Conservation (phyloP, 768 basidiomycete species). For the Kwoniella shandongensis region DNA sequence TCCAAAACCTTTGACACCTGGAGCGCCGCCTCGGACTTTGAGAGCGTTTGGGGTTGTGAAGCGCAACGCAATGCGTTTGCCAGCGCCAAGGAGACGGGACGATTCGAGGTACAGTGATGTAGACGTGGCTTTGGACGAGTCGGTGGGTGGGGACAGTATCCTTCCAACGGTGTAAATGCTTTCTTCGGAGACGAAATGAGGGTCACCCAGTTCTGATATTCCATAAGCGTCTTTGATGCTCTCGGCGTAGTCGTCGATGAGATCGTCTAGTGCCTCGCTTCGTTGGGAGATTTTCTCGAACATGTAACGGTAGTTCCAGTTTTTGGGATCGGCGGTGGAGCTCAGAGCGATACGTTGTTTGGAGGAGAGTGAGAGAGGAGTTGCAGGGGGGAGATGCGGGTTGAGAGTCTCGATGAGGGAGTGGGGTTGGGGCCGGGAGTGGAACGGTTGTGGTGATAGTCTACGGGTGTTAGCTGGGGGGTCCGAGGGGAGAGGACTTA, state of each 20-base stretch:
- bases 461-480: constrained; percentile 20
- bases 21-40: constrained; percentile 66
- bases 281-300: constrained; percentile 84
- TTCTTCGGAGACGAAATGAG: constrained; percentile 64
- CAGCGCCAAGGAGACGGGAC: constrained; percentile 70
- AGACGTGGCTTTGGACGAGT: constrained; percentile 68
- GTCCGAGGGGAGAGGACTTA: constrained; percentile 6
- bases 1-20: constrained; percentile 66
- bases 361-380: not conserved
- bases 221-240: constrained; percentile 69
- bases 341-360: constrained; percentile 46
- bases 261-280: constrained; percentile 77
- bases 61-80: constrained; percentile 64
- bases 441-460: constrained; percentile 42
- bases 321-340: constrained; percentile 42
- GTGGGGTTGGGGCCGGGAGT: constrained; percentile 45
- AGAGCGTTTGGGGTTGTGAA: constrained; percentile 62
- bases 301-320: constrained; percentile 70
- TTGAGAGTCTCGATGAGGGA: constrained; percentile 55
- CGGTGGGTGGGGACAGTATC: constrained; percentile 55
- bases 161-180: constrained; percentile 71
- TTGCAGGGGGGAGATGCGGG: constrained; percentile 41
- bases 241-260: constrained; percentile 82
- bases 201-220: constrained; percentile 75
- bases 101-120: constrained; percentile 75